Percentiles rank a stretch among this genome's conserved stretches.
phyloP scores from a whole-genome alignment of 768 basidiomycete genomes.

The Leucosporidium scottii region DNA sequence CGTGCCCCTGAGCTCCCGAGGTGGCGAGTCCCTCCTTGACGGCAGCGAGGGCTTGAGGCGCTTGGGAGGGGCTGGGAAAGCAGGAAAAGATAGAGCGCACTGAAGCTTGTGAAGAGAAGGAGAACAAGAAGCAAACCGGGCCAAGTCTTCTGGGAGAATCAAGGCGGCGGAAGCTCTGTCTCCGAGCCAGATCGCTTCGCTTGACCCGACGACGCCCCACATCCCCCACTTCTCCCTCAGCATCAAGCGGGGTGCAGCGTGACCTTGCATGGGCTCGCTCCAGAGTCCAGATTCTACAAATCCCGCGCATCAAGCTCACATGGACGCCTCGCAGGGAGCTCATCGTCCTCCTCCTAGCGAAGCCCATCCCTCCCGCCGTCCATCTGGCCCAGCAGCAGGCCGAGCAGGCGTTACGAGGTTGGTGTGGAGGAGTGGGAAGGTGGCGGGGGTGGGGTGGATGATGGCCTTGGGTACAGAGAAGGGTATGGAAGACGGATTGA shows the following conservation, averaged over 20 bases:
- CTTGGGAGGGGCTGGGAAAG: not conserved
- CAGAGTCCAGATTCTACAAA: too few species aligned
- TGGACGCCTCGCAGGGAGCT: too few species aligned
- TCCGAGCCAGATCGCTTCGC: not conserved
- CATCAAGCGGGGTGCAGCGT: too few species aligned
- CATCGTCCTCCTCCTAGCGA: not conserved
- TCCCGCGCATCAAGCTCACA: too few species aligned
- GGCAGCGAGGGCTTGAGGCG: too few species aligned
- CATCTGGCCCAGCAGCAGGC: not conserved
- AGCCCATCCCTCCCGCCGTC: not conserved
- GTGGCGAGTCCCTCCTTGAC: too few species aligned
- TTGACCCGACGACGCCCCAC: constrained; percentile 3
- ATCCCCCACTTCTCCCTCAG: not conserved
- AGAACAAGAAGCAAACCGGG: not conserved
- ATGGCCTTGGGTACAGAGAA: constrained; percentile 9
- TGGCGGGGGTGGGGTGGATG: not conserved
- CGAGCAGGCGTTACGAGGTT: not conserved
- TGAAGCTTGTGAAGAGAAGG: not conserved
- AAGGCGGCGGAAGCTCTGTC: not conserved
- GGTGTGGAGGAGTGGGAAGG: constrained; percentile 17
- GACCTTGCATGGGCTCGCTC: too few species aligned
- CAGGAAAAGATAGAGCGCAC: not conserved
- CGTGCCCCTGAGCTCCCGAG: too few species aligned
- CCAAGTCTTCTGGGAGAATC: too few species aligned
- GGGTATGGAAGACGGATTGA: constrained; percentile 7